A percentile compares a stretch with the other conserved stretches of the same genome.
phyloP scores from a whole-genome alignment of 2,329 filamentous ascomycete species.

The Venturia oleaginea region DNA sequence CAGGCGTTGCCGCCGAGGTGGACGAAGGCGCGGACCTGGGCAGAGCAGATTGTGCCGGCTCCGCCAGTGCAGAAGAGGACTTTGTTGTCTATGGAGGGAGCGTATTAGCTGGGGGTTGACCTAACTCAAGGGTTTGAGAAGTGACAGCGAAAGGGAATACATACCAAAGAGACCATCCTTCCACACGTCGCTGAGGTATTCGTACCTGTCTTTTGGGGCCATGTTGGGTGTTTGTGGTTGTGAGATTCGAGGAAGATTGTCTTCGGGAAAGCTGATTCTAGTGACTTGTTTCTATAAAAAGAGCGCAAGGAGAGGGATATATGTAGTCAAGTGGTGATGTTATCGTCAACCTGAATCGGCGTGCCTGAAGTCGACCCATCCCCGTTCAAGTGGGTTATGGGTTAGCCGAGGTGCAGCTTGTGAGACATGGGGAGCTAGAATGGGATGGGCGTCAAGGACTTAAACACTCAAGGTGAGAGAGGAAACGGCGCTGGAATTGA shows the following conservation, averaged over 20 bases:
- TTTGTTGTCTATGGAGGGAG: slow-evolving; percentile 56
- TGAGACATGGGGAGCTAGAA: background rate
- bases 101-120: background rate
- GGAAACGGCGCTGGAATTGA: background rate
- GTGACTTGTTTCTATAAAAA: background rate
- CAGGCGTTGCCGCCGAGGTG: slow-evolving; percentile 86
- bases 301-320: background rate
- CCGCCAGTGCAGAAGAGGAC: slow-evolving; percentile 94
- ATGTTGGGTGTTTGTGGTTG: background rate
- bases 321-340: background rate
- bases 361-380: background rate
- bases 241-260: background rate
- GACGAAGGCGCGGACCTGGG: slow-evolving; percentile 85
- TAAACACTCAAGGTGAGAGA: too few species aligned
- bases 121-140: background rate
- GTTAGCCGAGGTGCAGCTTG: background rate
- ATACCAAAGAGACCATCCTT: slow-evolving; percentile 77
- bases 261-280: background rate
- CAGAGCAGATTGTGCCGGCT: slow-evolving; percentile 86
- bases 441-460: too few species aligned
- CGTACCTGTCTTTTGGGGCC: slow-evolving; percentile 18
- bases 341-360: background rate
- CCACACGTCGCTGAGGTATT: slow-evolving; percentile 79
- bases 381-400: background rate
- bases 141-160: slow-evolving; percentile 17